Evolutionary conservation across 306 rosid species (phyloP).

Genomic region (Ormosia semicastrata): DNA sequence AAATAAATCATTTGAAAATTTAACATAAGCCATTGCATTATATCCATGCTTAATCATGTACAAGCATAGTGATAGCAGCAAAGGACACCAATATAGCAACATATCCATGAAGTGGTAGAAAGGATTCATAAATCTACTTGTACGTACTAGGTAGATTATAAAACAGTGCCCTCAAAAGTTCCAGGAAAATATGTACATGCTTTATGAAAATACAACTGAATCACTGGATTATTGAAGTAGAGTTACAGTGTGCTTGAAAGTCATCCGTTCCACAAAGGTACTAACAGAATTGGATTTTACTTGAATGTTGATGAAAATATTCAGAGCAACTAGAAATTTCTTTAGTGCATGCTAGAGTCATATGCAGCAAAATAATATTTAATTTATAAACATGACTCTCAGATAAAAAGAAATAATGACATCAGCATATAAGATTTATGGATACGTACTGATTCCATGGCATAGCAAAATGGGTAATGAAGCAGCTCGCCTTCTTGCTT

Average conservation of each 20-base stretch:
- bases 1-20: not conserved
- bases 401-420: not conserved
- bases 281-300: not conserved
- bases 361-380: not conserved
- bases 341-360: not conserved
- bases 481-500: conserved; percentile 85
- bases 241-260: no score
- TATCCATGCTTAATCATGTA: conserved; percentile 1
- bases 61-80: not conserved
- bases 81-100: not conserved
- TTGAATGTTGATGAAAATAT: not conserved
- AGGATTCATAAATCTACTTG: not conserved
- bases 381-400: not conserved
- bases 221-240: no score
- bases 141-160: no score
- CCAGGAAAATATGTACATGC: not conserved
- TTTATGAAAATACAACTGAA: no score
- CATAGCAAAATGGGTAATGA: conserved; percentile 74
- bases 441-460: conserved; percentile 79
- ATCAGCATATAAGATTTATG: not conserved
- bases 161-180: not conserved
- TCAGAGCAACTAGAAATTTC: not conserved
- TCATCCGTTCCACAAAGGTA: no score
- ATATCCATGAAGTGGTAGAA: not conserved
- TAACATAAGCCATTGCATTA: not conserved